Evolutionary conservation across 345 rosid species (phyloP), one percentile per base, ranked within the genome.

Genomic region (Noccaea caerulescens): DNA sequence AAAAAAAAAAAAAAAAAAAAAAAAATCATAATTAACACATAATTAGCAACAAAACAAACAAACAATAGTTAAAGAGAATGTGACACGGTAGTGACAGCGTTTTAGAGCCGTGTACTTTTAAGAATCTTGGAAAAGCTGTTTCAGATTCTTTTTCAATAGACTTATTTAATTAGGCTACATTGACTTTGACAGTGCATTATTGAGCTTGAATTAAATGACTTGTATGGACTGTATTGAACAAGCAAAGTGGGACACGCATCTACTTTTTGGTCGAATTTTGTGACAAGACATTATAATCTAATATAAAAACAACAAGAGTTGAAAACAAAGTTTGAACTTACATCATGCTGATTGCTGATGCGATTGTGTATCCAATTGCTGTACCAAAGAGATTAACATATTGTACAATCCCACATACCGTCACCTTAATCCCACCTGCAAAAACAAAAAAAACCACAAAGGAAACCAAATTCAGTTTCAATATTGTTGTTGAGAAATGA

Each of bases 301-400:
- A 11, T 49, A 12, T 43, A 63, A 53, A 8, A 56, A 59, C 10
- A 43, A 58, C 8, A 59, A 59, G 20, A 10, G 51, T 59, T 36
- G 47, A 38, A 43, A 67, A 56, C 10, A 3, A 72, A 23, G 56
- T 54, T 69, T 49, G 8, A 45, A 73, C 87, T 78, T 66, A 84
- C 94, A 86, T 73, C 88, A 84, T 69, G 76, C 94, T 88, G 27
- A 84, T 82, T 39, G 94, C 81, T 4, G 94, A 71, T 59, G 88
- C 96, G 51, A 88, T 90, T 0, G 93, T 88, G 78, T 86, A 90
- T 1, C 96, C 90, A 75, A 90, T 66, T 50, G 96, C 86, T 47
- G 84, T 80, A 50, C 96, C 96, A 69, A 90, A 86, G 51, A 90
- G 88, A 65, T 84, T 88, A 66, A 76, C 8, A 64, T 90, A 86